Conservation (phyloP, 1,284 basidiomycete species). For the Pholiota adiposa region DNA sequence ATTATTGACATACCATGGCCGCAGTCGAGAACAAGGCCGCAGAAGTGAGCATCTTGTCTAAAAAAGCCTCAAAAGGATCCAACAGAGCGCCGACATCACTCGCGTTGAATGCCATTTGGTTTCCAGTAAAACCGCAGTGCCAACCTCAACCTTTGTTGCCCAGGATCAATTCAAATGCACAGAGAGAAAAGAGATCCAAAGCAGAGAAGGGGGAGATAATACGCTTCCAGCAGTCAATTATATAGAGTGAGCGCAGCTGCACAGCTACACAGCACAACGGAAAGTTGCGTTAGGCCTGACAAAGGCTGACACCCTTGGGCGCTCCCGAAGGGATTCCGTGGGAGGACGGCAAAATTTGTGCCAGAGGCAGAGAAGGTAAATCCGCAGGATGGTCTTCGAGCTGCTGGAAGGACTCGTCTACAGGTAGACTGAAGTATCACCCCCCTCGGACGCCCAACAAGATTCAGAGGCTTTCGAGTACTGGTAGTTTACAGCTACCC, state of each 20-base stretch:
- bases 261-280: no score
- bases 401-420: no score
- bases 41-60: not conserved
- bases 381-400: no score
- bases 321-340: not conserved
- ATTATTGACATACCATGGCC: constrained; percentile 1
- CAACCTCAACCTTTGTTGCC: not conserved
- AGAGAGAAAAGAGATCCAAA: not conserved
- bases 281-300: not conserved
- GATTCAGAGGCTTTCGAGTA: no score
- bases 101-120: not conserved
- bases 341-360: not conserved
- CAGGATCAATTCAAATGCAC: no score
- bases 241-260: not conserved
- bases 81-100: not conserved
- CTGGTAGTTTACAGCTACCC: no score
- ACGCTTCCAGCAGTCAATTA: not conserved
- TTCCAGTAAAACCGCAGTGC: not conserved
- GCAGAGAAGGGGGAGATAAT: not conserved
- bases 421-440: no score
- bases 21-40: not conserved
- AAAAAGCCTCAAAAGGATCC: not conserved
- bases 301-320: not conserved
- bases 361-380: not conserved
- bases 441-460: no score